phyloP scores from a whole-genome alignment of 768 basidiomycete genomes.

The Tulasnella sp. region DNA sequence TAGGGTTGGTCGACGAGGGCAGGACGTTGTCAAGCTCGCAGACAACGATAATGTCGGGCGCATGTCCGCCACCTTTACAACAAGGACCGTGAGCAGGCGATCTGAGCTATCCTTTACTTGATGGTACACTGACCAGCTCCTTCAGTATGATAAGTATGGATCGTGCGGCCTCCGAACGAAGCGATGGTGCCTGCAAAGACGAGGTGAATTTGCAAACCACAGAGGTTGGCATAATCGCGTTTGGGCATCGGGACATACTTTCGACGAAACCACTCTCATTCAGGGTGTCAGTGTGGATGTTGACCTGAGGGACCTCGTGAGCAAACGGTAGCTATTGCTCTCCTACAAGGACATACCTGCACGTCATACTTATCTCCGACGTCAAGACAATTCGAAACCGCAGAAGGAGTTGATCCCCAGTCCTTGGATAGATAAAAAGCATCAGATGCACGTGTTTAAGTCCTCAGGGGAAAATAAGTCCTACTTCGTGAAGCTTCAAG shows the following conservation, averaged over 20 bases:
- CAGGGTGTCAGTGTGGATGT: slow-evolving; percentile 94
- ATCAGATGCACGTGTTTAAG: background rate
- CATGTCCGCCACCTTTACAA: slow-evolving; percentile 75
- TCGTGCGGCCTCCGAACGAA: slow-evolving; percentile 83
- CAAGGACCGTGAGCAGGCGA: background rate
- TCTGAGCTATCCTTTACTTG: background rate
- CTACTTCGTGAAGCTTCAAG: slow-evolving; percentile 80
- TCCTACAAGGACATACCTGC: slow-evolving; percentile 47
- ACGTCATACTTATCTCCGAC: slow-evolving; percentile 90
- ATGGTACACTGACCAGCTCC: slow-evolving; percentile 58
- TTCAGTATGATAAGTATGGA: slow-evolving; percentile 96
- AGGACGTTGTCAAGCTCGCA: slow-evolving; percentile 83
- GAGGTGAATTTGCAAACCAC: background rate
- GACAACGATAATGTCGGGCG: slow-evolving; percentile 97
- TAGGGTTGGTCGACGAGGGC: slow-evolving; percentile 95
- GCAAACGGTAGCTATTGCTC: background rate
- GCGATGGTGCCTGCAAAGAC: slow-evolving; percentile 63
- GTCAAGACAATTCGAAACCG: slow-evolving; percentile 66
- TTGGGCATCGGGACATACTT: slow-evolving; percentile 40
- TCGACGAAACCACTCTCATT: slow-evolving; percentile 98
- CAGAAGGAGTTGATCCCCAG: slow-evolving; percentile 86
- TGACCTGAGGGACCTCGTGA: slow-evolving; percentile 42
- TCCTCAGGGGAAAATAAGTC: background rate
- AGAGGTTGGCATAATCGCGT: background rate
- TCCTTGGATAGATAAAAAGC: slow-evolving; percentile 36